phyloP scores from a whole-genome alignment of 306 rosid genomes.

The Trifolium repens region DNA sequence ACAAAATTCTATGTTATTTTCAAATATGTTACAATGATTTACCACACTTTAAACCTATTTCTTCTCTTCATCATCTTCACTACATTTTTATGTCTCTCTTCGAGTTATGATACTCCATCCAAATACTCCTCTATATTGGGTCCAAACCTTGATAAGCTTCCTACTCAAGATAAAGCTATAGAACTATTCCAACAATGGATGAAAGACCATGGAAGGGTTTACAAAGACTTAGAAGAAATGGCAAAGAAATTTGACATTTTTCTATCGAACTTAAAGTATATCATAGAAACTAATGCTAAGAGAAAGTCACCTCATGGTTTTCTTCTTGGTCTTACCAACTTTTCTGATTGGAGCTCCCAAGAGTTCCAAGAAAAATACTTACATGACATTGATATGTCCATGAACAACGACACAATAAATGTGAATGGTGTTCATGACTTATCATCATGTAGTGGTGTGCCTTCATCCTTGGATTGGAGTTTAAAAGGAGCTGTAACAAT shows the following conservation, averaged over 20 bases:
- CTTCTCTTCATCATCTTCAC: neutral
- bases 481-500: constrained; percentile 49
- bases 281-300: constrained; percentile 48
- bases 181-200: constrained; percentile 58
- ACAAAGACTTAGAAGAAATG: constrained; percentile 45
- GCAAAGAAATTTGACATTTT: constrained; percentile 57
- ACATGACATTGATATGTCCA: neutral
- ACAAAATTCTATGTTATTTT: no score
- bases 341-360: constrained; percentile 57
- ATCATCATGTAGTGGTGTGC: constrained; percentile 38
- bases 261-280: constrained; percentile 49
- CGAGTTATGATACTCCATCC: constrained; percentile 28
- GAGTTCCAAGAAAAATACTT: constrained; percentile 47
- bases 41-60: neutral
- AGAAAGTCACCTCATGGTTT: constrained; percentile 24
- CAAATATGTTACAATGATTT: neutral
- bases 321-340: constrained; percentile 54
- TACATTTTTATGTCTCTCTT: constrained; percentile 40
- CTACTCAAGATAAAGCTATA: constrained; percentile 44
- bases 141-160: constrained; percentile 41
- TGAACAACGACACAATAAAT: neutral
- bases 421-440: neutral
- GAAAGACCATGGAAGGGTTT: constrained; percentile 51
- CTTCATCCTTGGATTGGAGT: constrained; percentile 67
- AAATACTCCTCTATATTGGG: constrained; percentile 49